A percentile compares a stretch with the other conserved stretches of the same genome.
phyloP scores from a whole-genome alignment of 2,329 filamentous ascomycete species.

The Paramyrothecium sp. region DNA sequence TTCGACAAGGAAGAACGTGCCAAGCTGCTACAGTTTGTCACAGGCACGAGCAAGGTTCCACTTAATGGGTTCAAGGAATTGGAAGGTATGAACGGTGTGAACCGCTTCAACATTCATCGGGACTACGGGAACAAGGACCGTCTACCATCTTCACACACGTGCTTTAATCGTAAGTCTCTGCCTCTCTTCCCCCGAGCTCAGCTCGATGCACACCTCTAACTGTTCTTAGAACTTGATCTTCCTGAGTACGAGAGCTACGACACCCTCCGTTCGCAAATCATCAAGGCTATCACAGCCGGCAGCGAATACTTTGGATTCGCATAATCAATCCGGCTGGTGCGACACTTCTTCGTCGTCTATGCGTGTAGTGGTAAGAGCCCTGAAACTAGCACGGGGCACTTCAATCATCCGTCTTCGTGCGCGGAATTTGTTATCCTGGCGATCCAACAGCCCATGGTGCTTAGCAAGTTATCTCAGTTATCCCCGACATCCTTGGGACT shows the following conservation, averaged over 20 bases:
- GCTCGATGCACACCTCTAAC: constrained; percentile 32
- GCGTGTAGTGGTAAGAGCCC: too few species aligned
- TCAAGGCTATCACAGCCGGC: constrained; percentile 96
- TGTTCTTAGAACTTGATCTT: constrained; percentile 79
- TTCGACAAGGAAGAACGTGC: constrained; percentile 99
- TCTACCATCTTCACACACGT: constrained; percentile 94
- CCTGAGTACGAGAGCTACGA: constrained; percentile 99
- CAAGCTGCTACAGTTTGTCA: constrained; percentile 96
- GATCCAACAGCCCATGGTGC: neutral
- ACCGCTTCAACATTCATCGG: constrained; percentile 97
- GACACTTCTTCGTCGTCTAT: neutral
- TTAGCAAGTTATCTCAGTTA: neutral
- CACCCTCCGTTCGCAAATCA: constrained; percentile 77
- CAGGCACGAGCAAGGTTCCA: constrained; percentile 95
- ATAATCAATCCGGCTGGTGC: constrained; percentile 39
- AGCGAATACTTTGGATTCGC: constrained; percentile 98
- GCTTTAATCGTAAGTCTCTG: constrained; percentile 91
- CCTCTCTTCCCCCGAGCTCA: constrained; percentile 28
- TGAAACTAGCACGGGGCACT: too few species aligned
- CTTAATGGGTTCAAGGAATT: constrained; percentile 98
- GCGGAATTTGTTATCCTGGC: neutral
- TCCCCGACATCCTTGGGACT: neutral
- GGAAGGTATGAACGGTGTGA: constrained; percentile 98
- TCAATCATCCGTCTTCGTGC: too few species aligned
- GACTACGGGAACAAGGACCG: constrained; percentile 97